Conservation (phyloP, 768 basidiomycete genomes). For the Galerina sulciceps region DNA sequence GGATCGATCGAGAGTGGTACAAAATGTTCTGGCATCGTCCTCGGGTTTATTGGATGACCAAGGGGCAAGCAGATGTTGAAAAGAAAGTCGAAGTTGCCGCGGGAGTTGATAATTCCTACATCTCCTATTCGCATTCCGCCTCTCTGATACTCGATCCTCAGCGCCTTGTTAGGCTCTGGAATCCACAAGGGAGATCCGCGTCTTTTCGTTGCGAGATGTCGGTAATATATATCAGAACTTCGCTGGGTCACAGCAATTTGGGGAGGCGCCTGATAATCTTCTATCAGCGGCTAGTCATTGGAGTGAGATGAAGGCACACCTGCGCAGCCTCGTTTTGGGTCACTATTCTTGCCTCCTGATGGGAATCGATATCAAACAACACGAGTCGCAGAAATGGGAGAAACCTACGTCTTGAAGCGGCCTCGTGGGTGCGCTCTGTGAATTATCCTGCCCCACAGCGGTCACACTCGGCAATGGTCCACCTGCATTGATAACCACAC, state of each 20-base stretch:
- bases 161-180: slow-evolving; percentile 10
- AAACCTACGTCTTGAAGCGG: no score
- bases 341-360: no score
- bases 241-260: not conserved
- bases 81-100: slow-evolving; percentile 21
- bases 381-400: no score
- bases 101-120: slow-evolving; percentile 19
- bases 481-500: not conserved
- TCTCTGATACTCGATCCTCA: slow-evolving; percentile 11
- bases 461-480: no score
- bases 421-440: no score
- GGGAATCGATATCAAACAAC: no score
- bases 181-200: slow-evolving; percentile 20
- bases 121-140: slow-evolving; percentile 19
- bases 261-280: no score
- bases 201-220: slow-evolving; percentile 12
- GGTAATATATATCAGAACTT: slow-evolving; percentile 17
- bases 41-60: slow-evolving; percentile 12
- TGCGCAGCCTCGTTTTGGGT: no score
- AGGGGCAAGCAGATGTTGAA: slow-evolving; percentile 19
- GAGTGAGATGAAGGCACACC: no score
- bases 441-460: no score
- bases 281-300: no score
- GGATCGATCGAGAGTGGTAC: not conserved
- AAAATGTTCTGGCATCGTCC: slow-evolving; percentile 14